These are phyloP conservation scores for Vitis rupestris DNA, from an alignment of 164 flowering plant genomes.

Conservation along the genomic window DNA sequence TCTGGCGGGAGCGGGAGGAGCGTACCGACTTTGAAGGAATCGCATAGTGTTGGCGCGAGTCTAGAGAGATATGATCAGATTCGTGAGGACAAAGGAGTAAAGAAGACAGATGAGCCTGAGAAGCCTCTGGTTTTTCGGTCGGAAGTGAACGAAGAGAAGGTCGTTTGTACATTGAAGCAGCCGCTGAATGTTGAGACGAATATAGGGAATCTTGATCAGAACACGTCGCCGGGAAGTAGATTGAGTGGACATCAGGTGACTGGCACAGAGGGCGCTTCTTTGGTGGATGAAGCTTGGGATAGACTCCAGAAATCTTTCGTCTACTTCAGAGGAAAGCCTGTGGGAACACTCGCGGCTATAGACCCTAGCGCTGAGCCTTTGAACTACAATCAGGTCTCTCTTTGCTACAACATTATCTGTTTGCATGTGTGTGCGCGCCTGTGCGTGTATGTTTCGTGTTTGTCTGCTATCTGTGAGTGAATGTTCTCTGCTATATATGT, in stretches of 20 bases:
- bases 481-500: too few relatives aligned
- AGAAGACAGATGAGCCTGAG: too few relatives aligned
- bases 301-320: slow-evolving; percentile 27
- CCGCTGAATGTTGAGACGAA: too few relatives aligned
- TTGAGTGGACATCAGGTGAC: background rate
- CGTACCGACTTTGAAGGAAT: slow-evolving; percentile 10
- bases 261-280: slow-evolving; percentile 8
- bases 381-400: slow-evolving; percentile 41
- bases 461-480: too few relatives aligned
- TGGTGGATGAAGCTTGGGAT: slow-evolving; percentile 42
- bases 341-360: slow-evolving; percentile 42
- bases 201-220: background rate
- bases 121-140: too few relatives aligned
- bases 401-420: too few relatives aligned
- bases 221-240: slow-evolving; percentile 5
- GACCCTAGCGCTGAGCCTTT: slow-evolving; percentile 35
- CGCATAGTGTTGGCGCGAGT: slow-evolving; percentile 22
- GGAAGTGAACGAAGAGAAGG: too few relatives aligned
- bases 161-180: too few relatives aligned
- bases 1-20: background rate
- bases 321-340: slow-evolving; percentile 27
- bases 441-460: too few relatives aligned
- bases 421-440: too few relatives aligned
- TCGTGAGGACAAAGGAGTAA: too few relatives aligned
- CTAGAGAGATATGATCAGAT: slow-evolving; percentile 7